Evolutionary conservation across 805 yeast species (phyloP), one percentile per base, ranked within the genome.

Genomic region (Saccharomyces mikatae): DNA sequence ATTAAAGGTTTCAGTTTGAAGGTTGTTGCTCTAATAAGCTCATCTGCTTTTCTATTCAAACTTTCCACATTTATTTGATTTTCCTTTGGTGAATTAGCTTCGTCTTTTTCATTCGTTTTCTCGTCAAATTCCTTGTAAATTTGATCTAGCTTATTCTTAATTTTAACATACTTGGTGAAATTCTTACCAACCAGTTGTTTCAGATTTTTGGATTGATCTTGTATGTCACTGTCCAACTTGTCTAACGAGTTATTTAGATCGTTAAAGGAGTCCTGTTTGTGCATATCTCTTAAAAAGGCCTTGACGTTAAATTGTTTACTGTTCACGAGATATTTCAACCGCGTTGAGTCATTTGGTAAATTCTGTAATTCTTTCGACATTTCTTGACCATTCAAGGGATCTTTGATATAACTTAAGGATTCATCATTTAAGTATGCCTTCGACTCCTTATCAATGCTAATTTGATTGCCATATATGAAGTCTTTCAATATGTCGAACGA

Each of bases 101-200:
- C 61, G 10, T 28, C 30, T 27, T 44, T 36, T 17, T 36, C 41
- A 52, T 55, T 49, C 46, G 51, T 41, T 2, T 56, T 52, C 11
- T 62, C 62, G 24, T 60, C 59, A 32, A 84, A 81, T 58, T 80
- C 83, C 22, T 68, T 72, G 56, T 82, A 78, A 3, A 85, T 82
- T 28, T 76, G 76, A 62, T 86, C 91, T 41, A 87, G 69, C 3
- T 80, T 73, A 26, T 84, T 79, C 62, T 87, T 87, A 28, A 84
- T 76, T 57, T 78, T 79, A 31, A 87, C 87, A 58, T 84, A 86
- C 59, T 78, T 76, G 52, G 80, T 78, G 60, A 82, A 84, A 62
- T 86, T 87, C 13, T 75, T 69, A 58, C 81, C 81, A 14, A 85
- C 81, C 46, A 83, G 66, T 14, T 65, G 61, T 54, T 79, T 77